Evolutionary conservation across 371 early-diverging fungal genomes (phyloP), one percentile per base, ranked within the genome.

Genomic region (Mortierella sp.): DNA sequence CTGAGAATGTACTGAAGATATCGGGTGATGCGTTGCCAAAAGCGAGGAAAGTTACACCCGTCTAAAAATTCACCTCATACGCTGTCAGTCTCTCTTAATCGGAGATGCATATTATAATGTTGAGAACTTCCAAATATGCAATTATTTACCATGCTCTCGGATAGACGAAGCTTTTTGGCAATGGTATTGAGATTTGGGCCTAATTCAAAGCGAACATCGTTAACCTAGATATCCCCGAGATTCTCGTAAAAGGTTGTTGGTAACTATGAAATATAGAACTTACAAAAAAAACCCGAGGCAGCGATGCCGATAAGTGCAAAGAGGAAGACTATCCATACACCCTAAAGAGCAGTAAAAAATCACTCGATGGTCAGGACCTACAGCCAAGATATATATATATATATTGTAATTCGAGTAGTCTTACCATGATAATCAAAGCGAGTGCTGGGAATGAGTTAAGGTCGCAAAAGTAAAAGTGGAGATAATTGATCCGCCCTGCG

Each of bases 21-120:
- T 96, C 96, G 5, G 96, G 96, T n/a, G 94, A 92, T 22, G 95
- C 96, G 72, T 96, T 96, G 24, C 96, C 96, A 39, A 96, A 87
- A 0, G 96, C 96, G 26, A 96, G 80, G 83, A 96, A 90, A 5
- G 96, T 95, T 6, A 96, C 96, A 10, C 96, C 96, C 0, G 96
- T 95, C 88, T 91, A 59, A 30, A 16, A 52, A 43, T 35, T 62
- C 35, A 40, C 20, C 5, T 2, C 35, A 40, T 37, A 18, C 9
- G 32, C 11, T 59, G 59, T 32, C 18, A 26, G 18, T 18, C 8
- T 24, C 58, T 30, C 22, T 5, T 9, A 32, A 14, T 51, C 2
- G 30, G 24, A 26, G 22, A 22, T 39, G 57, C 28, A 64, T 3
- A 5, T 11, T 11, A 55, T 55, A 40, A 49, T 55, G 43, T 9